Evolutionary conservation across 441 rosid species (phyloP), one percentile per base, ranked within the genome.

Genomic region (Cnidoscolus chayamansa): DNA sequence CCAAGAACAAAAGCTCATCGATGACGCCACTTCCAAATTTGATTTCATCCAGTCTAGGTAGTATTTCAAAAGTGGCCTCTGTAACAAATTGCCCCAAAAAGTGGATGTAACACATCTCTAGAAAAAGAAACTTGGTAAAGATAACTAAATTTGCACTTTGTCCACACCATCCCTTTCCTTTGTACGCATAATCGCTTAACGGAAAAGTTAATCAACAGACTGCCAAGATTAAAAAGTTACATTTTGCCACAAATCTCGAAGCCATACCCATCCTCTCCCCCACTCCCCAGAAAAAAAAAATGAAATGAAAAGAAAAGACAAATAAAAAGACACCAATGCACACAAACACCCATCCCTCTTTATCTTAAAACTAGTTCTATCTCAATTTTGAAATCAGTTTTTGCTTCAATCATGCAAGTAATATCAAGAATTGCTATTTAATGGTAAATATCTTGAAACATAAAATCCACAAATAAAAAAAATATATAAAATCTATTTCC

Each of bases 1-100:
- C 94, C 72, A 96, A 80, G 80, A 91, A 96, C 75, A 93, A 81
- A 81, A 96, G 97, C 85, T 96, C 99, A 73, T 96, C 98, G 60
- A 93, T 79, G 65, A 96, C 97, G 58, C 98, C 99, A 43, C 99
- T 93, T 47, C 98, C 96, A 73, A 93, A 96, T 80, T 96, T 93
- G 88, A 96, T 93, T 78, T 96, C 99, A 74, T 89, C 86, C 25
- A 96, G 97, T 82, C 99, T 89, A 9, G 99, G 97, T 47, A 96
- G 89, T 60, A 96, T 92, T 85, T 96, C 98, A 80, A 84, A 96
- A 62, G 99, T 91, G 76, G 97, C 97, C 88, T 93, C 99, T 96
- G 94, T 66, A 74, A 71, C 40, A 76, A 74, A 78, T 61, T 17
- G 4, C 31, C 63, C 74, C 10, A 63, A 40, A n/a, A 43, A 48